Conservation (phyloP, 179 eudicot genomes). For the Beta corolliflora region DNA sequence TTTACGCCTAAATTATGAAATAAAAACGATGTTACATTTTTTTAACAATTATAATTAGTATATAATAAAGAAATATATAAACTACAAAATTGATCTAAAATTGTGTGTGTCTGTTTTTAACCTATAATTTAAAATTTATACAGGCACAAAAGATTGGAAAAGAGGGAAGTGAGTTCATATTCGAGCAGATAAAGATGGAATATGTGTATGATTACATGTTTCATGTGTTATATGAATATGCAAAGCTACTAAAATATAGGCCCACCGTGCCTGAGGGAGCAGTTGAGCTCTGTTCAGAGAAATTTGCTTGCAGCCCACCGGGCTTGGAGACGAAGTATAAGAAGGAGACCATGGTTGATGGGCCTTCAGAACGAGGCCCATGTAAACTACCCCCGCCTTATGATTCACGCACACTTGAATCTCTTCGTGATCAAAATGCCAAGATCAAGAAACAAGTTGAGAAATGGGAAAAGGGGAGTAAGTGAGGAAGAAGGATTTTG, state of each 20-base stretch:
- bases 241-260: slow-evolving; percentile 53
- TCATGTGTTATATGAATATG: slow-evolving; percentile 58
- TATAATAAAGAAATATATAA: too few relatives aligned
- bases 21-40: too few relatives aligned
- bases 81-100: too few relatives aligned
- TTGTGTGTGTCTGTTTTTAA: not conserved
- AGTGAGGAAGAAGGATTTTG: not conserved
- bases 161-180: slow-evolving; percentile 59
- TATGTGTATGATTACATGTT: slow-evolving; percentile 84
- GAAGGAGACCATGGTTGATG: slow-evolving; percentile 41
- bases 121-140: not conserved
- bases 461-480: slow-evolving; percentile 36
- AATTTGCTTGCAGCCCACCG: slow-evolving; percentile 43
- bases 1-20: too few relatives aligned
- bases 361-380: slow-evolving; percentile 43
- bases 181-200: slow-evolving; percentile 50
- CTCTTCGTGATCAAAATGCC: slow-evolving; percentile 31
- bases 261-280: slow-evolving; percentile 56
- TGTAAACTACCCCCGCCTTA: slow-evolving; percentile 54
- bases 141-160: slow-evolving; percentile 76
- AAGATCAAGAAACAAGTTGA: slow-evolving; percentile 38
- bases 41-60: too few relatives aligned
- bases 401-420: slow-evolving; percentile 27
- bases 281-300: slow-evolving; percentile 51
- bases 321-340: slow-evolving; percentile 43